Percentiles rank a stretch among this genome's conserved stretches.
phyloP scores from a whole-genome alignment of 1,284 basidiomycete species.

The Ganoderma lucidum region DNA sequence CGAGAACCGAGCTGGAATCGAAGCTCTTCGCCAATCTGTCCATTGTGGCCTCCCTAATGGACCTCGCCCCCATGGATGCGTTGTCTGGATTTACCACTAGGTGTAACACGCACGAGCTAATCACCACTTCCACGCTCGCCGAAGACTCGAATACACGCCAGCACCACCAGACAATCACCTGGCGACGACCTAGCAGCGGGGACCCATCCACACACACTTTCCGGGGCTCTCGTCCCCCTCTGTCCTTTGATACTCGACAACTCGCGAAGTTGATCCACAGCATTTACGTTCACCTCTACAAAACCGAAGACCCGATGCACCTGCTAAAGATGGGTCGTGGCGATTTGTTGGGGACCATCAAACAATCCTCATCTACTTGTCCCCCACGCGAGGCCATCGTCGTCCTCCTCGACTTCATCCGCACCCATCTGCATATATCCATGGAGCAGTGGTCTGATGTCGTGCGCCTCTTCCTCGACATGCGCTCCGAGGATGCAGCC shows the following conservation, averaged over 20 bases:
- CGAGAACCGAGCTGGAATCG: constrained; percentile 42
- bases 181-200: constrained; percentile 41
- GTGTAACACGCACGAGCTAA: constrained; percentile 53
- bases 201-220: neutral
- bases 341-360: constrained; percentile 29
- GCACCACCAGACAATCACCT: constrained; percentile 52
- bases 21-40: constrained; percentile 48
- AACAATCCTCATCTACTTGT: constrained; percentile 16
- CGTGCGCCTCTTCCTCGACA: constrained; percentile 40
- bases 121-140: constrained; percentile 23
- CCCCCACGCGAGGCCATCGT: constrained; percentile 50
- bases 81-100: constrained; percentile 51
- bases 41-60: constrained; percentile 50
- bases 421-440: constrained; percentile 39
- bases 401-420: constrained; percentile 47
- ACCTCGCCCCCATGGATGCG: constrained; percentile 50
- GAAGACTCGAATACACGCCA: constrained; percentile 34
- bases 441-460: constrained; percentile 39
- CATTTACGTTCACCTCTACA: constrained; percentile 58
- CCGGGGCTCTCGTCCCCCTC: constrained; percentile 22
- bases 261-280: constrained; percentile 52
- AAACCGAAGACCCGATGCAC: constrained; percentile 41
- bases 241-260: constrained; percentile 31
- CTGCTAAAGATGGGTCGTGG: neutral
- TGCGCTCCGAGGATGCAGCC: neutral